Base-by-base conservation (phyloP, 129 eudicot genomes). In the Logfia minima region DNA sequence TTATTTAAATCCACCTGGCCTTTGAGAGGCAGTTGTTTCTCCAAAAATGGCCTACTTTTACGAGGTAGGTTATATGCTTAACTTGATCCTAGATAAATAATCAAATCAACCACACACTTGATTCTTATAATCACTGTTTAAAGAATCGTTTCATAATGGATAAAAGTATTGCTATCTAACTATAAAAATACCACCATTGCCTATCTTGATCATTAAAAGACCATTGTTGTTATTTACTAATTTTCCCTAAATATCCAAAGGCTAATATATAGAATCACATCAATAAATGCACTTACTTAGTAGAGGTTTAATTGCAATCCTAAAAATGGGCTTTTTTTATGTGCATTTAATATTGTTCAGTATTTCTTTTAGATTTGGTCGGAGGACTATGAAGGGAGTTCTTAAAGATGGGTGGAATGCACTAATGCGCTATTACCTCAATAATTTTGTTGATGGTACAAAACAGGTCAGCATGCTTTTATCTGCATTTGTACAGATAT, bases 361-460 rank as follows among this genome's bases (percentile, higher is more conserved):
- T 51, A 74, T 65, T n/a, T 58, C 8, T 71, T 71, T 22, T 74
- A 89, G 98, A 80, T 83, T n/a, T 79, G 98, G 98, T 41, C 77
- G 80, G 86, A 76, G 96, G 62, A 89, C 96, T 45, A 17, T 83
- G 37, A 86, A 63, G 64, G 98, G 96, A 18, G 80, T 87, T 69
- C 71, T 87, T 6, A 79, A 92, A 56, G 98, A 92, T 45, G 92
- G 91, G 10, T 79, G 69, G 61, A 86, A 80, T 87, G 88, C 96
- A 35, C 91, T 87, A 21, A 48, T 84, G 84, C 91, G 96, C 63
- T 92, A 89, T 84, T 92, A 92, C 85, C 85, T 89, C 43, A 92
- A 92, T 79, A 92, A 89, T 79, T 92, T 92, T 70, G 39, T 80
- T 66, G 98, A 89, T 78, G 98, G 98, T 37, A 84, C 91, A 81